Evolutionary conservation across 441 rosid species (phyloP).

Genomic region (Pelargonium australe): DNA sequence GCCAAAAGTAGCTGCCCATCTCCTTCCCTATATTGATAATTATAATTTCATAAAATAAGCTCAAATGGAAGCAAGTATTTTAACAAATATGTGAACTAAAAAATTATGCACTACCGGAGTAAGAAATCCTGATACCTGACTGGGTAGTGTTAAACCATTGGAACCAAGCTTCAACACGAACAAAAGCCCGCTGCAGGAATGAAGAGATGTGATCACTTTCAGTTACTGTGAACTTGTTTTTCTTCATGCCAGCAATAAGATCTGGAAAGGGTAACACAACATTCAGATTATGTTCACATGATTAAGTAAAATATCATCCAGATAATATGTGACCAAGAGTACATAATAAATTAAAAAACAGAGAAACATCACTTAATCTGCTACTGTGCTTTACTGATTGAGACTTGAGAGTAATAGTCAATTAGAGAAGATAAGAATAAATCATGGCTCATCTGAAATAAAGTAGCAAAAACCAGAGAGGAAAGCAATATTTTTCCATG

Average conservation of each 20-base stretch:
- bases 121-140: constrained; percentile 41
- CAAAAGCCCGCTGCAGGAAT: constrained; percentile 68
- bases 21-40: constrained; percentile 55
- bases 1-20: constrained; percentile 83
- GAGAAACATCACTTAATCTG: not conserved
- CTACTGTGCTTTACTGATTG: not conserved
- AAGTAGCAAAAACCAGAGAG: not conserved
- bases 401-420: not conserved
- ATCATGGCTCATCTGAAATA: not conserved
- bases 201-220: constrained; percentile 65
- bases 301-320: not conserved
- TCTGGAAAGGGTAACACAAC: constrained; percentile 37
- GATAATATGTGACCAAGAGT: not conserved
- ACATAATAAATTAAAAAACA: not conserved
- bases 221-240: constrained; percentile 47
- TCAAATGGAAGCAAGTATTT: not conserved
- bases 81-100: not conserved
- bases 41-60: not conserved
- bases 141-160: constrained; percentile 94
- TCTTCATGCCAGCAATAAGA: constrained; percentile 59
- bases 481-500: not conserved
- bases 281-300: not conserved
- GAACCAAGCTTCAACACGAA: constrained; percentile 95
- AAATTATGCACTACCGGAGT: not conserved
- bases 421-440: not conserved